Conservation (phyloP, 2,329 filamentous ascomycete genomes). For the Ascochyta koolunga region DNA sequence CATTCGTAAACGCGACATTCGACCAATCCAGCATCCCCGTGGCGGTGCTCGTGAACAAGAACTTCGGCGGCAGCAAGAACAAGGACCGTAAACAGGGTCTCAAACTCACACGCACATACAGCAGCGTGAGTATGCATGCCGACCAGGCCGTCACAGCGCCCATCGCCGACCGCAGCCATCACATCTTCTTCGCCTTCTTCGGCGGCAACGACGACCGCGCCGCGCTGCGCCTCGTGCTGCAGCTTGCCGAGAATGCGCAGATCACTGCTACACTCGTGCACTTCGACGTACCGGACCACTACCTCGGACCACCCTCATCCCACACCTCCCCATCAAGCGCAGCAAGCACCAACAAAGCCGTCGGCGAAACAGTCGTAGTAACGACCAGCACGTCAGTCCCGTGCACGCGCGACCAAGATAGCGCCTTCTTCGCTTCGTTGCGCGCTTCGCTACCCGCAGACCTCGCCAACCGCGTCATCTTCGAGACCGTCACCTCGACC, state of each 20-base stretch:
- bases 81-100: slow-evolving; percentile 34
- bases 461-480: slow-evolving; percentile 62
- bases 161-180: slow-evolving; percentile 72
- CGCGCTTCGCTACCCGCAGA: slow-evolving; percentile 61
- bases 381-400: slow-evolving; percentile 4
- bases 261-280: slow-evolving; percentile 79
- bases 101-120: slow-evolving; percentile 38
- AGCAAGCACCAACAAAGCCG: slow-evolving; percentile 22
- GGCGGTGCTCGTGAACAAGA: slow-evolving; percentile 80
- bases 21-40: slow-evolving; percentile 68
- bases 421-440: slow-evolving; percentile 63
- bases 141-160: slow-evolving; percentile 63
- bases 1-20: slow-evolving; percentile 75
- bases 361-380: slow-evolving; percentile 16
- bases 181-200: slow-evolving; percentile 86
- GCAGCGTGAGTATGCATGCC: slow-evolving; percentile 56
- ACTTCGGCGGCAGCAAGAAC: slow-evolving; percentile 60
- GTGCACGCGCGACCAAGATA: slow-evolving; percentile 51
- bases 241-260: slow-evolving; percentile 78
- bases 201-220: slow-evolving; percentile 82
- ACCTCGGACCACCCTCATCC: slow-evolving; percentile 20
- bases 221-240: slow-evolving; percentile 80
- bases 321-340: slow-evolving; percentile 10
- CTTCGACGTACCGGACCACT: slow-evolving; percentile 50
- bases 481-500: slow-evolving; percentile 54